Conservation (phyloP, 2,329 filamentous ascomycete species). For the Drechslerella stenobrocha region DNA sequence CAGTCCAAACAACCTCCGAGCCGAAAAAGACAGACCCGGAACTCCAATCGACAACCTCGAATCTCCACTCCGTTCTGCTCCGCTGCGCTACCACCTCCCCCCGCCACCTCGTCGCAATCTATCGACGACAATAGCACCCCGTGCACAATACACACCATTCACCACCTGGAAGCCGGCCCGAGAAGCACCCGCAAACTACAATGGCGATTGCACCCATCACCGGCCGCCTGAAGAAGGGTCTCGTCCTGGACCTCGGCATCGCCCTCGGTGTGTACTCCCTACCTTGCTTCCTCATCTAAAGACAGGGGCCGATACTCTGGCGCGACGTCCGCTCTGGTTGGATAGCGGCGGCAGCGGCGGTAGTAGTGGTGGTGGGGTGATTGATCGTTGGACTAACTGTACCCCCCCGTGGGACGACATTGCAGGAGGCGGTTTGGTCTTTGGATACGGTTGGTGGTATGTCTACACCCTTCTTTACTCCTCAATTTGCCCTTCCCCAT, state of each 20-base stretch:
- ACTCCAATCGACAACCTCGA: slow-evolving; percentile 3
- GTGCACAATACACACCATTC: slow-evolving; percentile 4
- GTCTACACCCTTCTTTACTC: not conserved
- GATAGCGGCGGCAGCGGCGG: not conserved
- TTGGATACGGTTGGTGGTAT: slow-evolving; percentile 25
- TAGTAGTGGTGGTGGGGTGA: not conserved
- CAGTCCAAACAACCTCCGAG: slow-evolving; percentile 12
- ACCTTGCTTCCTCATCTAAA: too few species aligned
- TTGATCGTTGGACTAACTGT: not conserved
- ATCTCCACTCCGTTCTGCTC: not conserved
- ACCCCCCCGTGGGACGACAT: too few species aligned
- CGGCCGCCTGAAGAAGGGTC: slow-evolving; percentile 64
- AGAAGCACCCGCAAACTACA: slow-evolving; percentile 7
- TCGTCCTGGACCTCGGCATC: slow-evolving; percentile 69
- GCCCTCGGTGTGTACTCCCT: slow-evolving; percentile 69
- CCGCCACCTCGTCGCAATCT: not conserved
- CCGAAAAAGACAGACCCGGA: not conserved
- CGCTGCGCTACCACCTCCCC: not conserved
- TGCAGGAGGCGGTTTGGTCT: slow-evolving; percentile 22
- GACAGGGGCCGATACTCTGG: too few species aligned
- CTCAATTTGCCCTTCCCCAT: not conserved
- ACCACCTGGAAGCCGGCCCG: not conserved
- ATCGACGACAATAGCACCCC: not conserved
- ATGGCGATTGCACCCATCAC: slow-evolving; percentile 52
- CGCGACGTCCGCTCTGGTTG: too few species aligned